phyloP scores from a whole-genome alignment of 2,329 filamentous ascomycete genomes.

The Ophiocordyceps robertsii region DNA sequence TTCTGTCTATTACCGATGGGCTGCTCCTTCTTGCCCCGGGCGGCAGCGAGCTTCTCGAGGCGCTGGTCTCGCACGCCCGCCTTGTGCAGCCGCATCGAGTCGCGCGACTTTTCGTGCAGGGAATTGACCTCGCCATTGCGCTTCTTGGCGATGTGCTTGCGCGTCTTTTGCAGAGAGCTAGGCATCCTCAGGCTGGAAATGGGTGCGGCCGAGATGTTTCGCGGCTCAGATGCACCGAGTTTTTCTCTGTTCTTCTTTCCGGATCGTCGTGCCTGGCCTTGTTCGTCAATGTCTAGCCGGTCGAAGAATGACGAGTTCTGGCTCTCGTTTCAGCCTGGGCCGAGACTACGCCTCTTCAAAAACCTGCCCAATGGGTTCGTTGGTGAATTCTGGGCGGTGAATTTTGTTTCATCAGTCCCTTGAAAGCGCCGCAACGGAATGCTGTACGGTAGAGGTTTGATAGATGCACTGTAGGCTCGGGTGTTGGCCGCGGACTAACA shows the following conservation, averaged over 20 bases:
- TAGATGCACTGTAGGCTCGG: neutral
- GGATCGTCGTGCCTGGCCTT: too few relatives aligned
- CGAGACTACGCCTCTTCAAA: too few relatives aligned
- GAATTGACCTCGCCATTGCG: conserved; percentile 57
- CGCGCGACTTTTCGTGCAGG: conserved; percentile 78
- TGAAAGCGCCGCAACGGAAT: neutral
- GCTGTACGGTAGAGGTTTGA: neutral
- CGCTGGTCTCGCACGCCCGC: conserved; percentile 74
- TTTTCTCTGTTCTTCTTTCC: neutral
- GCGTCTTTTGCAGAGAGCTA: conserved; percentile 65
- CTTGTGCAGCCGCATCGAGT: conserved; percentile 67
- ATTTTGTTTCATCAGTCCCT: neutral
- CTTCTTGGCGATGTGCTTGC: conserved; percentile 86
- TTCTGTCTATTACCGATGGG: conserved; percentile 46
- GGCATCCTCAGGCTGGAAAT: conserved; percentile 43
- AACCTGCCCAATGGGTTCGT: neutral
- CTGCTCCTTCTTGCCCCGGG: conserved; percentile 60
- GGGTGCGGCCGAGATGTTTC: neutral
- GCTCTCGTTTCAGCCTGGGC: too few relatives aligned
- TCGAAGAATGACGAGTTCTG: too few relatives aligned
- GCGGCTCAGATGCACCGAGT: too few relatives aligned
- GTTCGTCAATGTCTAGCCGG: too few relatives aligned
- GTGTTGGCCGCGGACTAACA: neutral
- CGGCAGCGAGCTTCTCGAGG: conserved; percentile 56
- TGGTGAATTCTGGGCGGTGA: neutral